A percentile compares a stretch with the other conserved stretches of the same genome.
Conservation (phyloP, 805 yeast species). For the Citeromyces nyonsensis region DNA sequence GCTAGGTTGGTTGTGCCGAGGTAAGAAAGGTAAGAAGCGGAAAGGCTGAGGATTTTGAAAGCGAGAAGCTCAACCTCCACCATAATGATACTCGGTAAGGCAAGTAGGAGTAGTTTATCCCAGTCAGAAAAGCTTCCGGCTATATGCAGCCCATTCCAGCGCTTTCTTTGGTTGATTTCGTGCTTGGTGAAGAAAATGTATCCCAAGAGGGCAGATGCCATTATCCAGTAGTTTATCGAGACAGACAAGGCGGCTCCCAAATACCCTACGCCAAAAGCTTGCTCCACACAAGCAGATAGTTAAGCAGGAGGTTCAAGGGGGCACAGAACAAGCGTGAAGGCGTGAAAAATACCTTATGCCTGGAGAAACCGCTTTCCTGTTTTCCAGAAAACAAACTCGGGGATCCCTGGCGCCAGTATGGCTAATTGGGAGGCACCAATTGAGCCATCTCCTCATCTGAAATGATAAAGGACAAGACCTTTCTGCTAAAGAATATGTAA, state of each 20-base stretch:
- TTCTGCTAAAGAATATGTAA: conserved; percentile 47
- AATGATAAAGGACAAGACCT: conserved; percentile 20
- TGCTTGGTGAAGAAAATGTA: conserved; percentile 26
- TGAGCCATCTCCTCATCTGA: conserved; percentile 22
- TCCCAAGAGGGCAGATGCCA: conserved; percentile 40
- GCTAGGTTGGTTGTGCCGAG: conserved; percentile 43
- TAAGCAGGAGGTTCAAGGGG: conserved; percentile 54
- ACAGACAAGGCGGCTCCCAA: conserved; percentile 70
- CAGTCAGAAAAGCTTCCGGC: conserved; percentile 33
- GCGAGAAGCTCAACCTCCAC: conserved; percentile 71
- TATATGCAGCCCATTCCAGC: conserved; percentile 17
- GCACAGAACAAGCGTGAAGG: conserved; percentile 70
- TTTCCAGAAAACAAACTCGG: conserved; percentile 51
- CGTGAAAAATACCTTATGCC: conserved; percentile 68
- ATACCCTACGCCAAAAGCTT: conserved; percentile 38
- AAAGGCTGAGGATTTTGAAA: conserved; percentile 57
- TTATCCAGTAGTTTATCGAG: conserved; percentile 52
- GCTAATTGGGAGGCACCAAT: conserved; percentile 39
- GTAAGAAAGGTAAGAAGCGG: conserved; percentile 42
- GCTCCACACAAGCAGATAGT: conserved; percentile 60
- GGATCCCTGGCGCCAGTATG: conserved; percentile 47
- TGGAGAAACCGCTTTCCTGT: conserved; percentile 62
- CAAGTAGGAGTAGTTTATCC: conserved; percentile 45
- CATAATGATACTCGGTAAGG: conserved; percentile 65
- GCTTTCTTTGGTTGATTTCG: conserved; percentile 8